Evolutionary conservation across 306 rosid genomes (phyloP).

Genomic region (Quercus engelmannii): DNA sequence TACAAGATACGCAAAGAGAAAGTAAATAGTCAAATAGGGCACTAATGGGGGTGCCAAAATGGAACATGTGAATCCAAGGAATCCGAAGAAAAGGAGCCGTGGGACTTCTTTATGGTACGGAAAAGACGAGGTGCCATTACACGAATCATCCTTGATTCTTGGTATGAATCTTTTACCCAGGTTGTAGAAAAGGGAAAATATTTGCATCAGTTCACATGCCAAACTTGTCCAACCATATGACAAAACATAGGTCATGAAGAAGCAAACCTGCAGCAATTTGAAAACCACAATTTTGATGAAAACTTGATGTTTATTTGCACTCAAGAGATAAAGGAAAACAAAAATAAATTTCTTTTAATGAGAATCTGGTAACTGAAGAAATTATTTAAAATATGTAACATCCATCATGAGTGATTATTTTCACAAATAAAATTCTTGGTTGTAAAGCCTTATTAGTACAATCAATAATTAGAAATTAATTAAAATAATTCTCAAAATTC

Average conservation of each 20-base stretch:
- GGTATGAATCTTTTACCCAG: slow-evolving; percentile 43
- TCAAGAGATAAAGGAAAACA: too few relatives aligned
- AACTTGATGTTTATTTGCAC: not conserved
- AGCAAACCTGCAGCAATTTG: slow-evolving; percentile 52
- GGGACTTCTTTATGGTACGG: slow-evolving; percentile 95
- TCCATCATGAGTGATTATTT: not conserved
- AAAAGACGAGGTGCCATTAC: slow-evolving; percentile 35
- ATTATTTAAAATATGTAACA: not conserved
- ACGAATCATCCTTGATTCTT: slow-evolving; percentile 43
- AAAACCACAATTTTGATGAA: not conserved
- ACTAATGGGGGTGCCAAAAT: slow-evolving; percentile 80
- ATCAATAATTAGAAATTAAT: not conserved
- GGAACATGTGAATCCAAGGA: slow-evolving; percentile 76
- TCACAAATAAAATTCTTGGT: not conserved
- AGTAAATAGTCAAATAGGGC: slow-evolving; percentile 75
- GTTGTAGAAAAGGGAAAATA: slow-evolving; percentile 61
- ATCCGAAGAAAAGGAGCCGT: slow-evolving; percentile 76
- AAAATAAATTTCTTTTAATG: not conserved
- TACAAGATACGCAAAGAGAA: slow-evolving; percentile 74
- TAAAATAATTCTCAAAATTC: not conserved
- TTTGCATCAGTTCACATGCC: slow-evolving; percentile 79
- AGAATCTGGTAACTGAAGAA: not conserved
- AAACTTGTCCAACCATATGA: slow-evolving; percentile 96
- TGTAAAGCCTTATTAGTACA: not conserved
- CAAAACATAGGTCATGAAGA: slow-evolving; percentile 83